These are phyloP conservation scores for Pseudogymnoascus sp. DNA, from an alignment of 2,329 filamentous ascomycete species.

Conservation along the genomic window DNA sequence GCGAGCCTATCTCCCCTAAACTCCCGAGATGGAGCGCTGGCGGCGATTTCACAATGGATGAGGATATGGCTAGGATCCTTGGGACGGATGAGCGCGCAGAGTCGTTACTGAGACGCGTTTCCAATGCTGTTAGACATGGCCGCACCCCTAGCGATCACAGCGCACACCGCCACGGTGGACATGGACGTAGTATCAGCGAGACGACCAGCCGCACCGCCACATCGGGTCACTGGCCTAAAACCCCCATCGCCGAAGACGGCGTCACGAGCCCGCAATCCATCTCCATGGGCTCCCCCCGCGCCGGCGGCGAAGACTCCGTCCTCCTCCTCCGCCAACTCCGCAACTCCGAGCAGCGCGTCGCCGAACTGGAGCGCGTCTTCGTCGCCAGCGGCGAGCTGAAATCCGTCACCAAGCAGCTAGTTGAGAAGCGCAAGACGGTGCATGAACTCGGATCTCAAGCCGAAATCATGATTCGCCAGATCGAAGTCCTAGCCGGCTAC, in stretches of 20 bases:
- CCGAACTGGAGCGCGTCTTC: conserved; percentile 78
- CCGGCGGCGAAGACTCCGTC: conserved; percentile 62
- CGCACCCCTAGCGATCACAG: conserved; percentile 69
- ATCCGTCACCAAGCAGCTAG: conserved; percentile 74
- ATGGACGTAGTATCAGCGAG: conserved; percentile 56
- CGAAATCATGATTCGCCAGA: conserved; percentile 87
- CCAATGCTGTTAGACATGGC: conserved; percentile 87
- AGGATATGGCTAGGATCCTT: conserved; percentile 86
- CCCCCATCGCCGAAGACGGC: conserved; percentile 49
- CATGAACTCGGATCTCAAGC: conserved; percentile 89
- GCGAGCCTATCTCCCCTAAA: conserved; percentile 46
- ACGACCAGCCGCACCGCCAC: conserved; percentile 54
- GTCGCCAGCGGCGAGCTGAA: conserved; percentile 40
- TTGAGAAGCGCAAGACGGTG: conserved; percentile 92
- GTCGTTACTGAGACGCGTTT: conserved; percentile 79
- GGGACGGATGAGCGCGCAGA: conserved; percentile 65
- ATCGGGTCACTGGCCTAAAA: conserved; percentile 63
- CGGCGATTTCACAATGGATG: conserved; percentile 87
- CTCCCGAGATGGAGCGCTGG: conserved; percentile 68
- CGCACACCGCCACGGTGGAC: conserved; percentile 35
- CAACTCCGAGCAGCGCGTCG: conserved; percentile 73
- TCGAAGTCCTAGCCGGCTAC: conserved; percentile 83
- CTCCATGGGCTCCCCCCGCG: conserved; percentile 43
- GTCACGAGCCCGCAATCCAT: conserved; percentile 66
- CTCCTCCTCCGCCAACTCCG: conserved; percentile 67